Evolutionary conservation across 768 basidiomycete species (phyloP), one percentile per base, ranked within the genome.

Genomic region (Lepiota brunneoincarnata): DNA sequence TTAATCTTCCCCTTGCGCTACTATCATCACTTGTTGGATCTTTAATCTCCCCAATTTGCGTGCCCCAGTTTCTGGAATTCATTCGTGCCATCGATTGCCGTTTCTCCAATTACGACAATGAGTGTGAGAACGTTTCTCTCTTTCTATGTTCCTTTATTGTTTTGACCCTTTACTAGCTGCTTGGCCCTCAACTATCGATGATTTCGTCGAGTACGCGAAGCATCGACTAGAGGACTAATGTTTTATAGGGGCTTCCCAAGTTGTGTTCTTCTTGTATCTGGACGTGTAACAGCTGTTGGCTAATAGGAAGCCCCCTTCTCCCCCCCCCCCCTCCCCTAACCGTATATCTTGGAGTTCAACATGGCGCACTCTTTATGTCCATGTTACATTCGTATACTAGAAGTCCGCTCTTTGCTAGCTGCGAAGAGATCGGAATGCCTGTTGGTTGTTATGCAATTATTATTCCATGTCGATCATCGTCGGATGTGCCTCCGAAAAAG

Each of bases 151-250:
- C 5, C 21, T 60, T 6, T 44, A 37, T 52, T 52, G 57, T 56
- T 58, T 37, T 58, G 47, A 51, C 45, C 39, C 4, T 26, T 35
- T 56, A 17, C 63, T 24, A 91, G 91, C 81, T 43, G 87, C 92
- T 1, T 93, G 91, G 91, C 91, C 91, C 4, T 91, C 90, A 35
- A 79, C 86, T 20, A 88, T 93, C 58, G 91, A 94, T 61, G 89
- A 90, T 48, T 93, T 91, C 61, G 89, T 91, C 14, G 82, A 78
- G 51, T 86, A 76, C 62, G 87, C 82, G 37, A 82, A 77, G 64
- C 68, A 69, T 57, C 70, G 74, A 43, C 56, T 76, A 43, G 40
- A 12, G 18, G 26, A 18, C 24, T 56, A 34, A 54, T 47, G 11
- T 15, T 38, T 35, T 28, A 23, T 38, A 18, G 17, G 44, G 24